Base-by-base conservation (phyloP, 1,284 basidiomycete genomes). In the Tremellales sp. region DNA sequence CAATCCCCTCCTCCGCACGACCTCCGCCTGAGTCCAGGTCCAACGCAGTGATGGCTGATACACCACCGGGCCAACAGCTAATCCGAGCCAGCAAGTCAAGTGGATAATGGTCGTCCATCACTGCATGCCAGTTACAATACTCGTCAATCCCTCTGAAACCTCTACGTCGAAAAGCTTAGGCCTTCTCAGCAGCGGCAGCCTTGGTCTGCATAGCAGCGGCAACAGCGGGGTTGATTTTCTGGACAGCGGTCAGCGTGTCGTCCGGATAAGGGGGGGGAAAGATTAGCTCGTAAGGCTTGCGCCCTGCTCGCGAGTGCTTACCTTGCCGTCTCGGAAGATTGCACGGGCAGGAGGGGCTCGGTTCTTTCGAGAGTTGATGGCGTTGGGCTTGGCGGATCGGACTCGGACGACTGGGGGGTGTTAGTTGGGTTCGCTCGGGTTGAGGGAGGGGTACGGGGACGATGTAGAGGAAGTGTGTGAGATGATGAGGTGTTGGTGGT, bases 251-350 rank as follows among this genome's bases (percentile, higher is more conserved):
- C 19, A 45, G 40, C n/a, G 24, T 23, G 33, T 40, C 25, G 12
- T 17, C 22, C 13, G 44, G 25, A 10, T 12, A 24, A 4, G n/a
- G 24, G 27, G 17, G 43, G 37, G 15, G 11, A 22, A 26, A 45
- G 26, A 15, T 51, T 43, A 56, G 43, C 25, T 21, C 10, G 12
- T 21, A 23, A 29, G 31, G n/a, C 19, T 36, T 36, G 33, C 33
- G 6, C 33, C 13, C 15, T 5, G 33, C 33, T 45, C n/a, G 11
- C 12, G n/a, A 26, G 15, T 24, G 60, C 72, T 48, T 54, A 74
- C 68, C 84, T 97, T 97, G 72, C 90, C 90, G 75, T 96, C 92
- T 79, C 93, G 94, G 92, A 91, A 98, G 70, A 96, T 83, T 64
- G 97, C 80, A 65, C 96, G 88, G 44, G 91, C 89, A 62, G 94